These are phyloP conservation scores for Fusarium luffae DNA, from an alignment of 2,329 filamentous ascomycete genomes.

Conservation along the genomic window DNA sequence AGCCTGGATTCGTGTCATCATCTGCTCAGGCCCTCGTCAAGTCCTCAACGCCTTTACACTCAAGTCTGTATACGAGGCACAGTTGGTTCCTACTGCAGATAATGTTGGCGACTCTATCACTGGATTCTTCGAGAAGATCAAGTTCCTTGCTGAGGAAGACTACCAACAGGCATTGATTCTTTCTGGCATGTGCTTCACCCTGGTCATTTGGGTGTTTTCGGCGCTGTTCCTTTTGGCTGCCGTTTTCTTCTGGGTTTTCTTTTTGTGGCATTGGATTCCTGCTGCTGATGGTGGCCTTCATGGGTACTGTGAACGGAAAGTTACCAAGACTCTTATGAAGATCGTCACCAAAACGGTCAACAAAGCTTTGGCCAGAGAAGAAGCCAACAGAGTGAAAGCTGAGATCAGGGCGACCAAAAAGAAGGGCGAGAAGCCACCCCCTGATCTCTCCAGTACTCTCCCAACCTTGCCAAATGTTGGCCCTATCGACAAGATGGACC, in stretches of 20 bases:
- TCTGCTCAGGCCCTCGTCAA: constrained; percentile 93
- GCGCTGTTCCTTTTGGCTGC: constrained; percentile 80
- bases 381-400: constrained; percentile 66
- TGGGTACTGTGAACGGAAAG: constrained; percentile 90
- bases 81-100: constrained; percentile 68
- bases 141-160: constrained; percentile 76
- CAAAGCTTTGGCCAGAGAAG: constrained; percentile 85
- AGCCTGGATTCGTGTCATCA: constrained; percentile 88
- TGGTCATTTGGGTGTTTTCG: constrained; percentile 88
- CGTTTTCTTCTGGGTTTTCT: constrained; percentile 83
- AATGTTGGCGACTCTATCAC: constrained; percentile 71
- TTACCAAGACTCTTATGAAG: constrained; percentile 83
- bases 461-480: constrained; percentile 65
- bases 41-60: constrained; percentile 91
- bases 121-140: constrained; percentile 87
- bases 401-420: constrained; percentile 64
- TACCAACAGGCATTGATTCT: constrained; percentile 84
- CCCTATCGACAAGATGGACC: constrained; percentile 57
- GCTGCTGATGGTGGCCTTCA: constrained; percentile 81
- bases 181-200: constrained; percentile 90
- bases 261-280: constrained; percentile 93
- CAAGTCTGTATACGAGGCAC: constrained; percentile 81
- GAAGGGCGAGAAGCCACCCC: constrained; percentile 61
- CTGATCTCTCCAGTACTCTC: constrained; percentile 73
- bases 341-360: constrained; percentile 90